Base-by-base conservation (phyloP, 805 yeast genomes). In the Ogataea kodamae region DNA sequence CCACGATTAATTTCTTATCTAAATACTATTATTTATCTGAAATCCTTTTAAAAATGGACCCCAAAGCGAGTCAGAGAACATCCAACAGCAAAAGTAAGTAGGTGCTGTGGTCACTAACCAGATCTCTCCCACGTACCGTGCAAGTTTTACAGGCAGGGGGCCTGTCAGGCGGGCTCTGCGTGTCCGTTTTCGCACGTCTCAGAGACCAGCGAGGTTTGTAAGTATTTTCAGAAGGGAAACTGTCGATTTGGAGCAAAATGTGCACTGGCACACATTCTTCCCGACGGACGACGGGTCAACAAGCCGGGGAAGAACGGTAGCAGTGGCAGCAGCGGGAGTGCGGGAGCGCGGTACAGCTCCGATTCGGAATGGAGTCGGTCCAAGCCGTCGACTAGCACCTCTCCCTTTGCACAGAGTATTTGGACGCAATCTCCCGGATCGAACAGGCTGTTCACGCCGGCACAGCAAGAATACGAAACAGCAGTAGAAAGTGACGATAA, bases 81-180 rank as follows among this genome's bases (percentile, higher is more conserved):
- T 54, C 50, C 20, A 47, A 55, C 4, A 24, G 51, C 23, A 53
- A 53, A 25, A 52, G 49, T 49, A 43, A 22, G 52, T 43, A 25
- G 18, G 10, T 13, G 11, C 28, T 17, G 22, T 11, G 32, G 8
- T 6, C 21, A 11, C 27, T 22, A 21, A 20, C 25, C 62, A 65
- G 87, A 83, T 52, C 71, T 86, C 28, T 80, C 94, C 28, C 98
- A 90, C 59, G 97, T 90, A 18, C 98, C 98, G 3, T 90, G 98
- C 61, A 90, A 90, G 64, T 90, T 90, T 65, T 90, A 70, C 59
- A 70, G 76, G 38, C 96, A 89, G 57, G 97, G 97, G 1, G 76
- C 84, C 11, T 90, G 98, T 59, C 97, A 89, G 59, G 97, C 97
- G 1, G 97, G 97, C 9, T 68, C 66, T 32, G 69, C 90, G 1